Base-by-base conservation (phyloP, 495 filamentous ascomycete genomes). In the Pseudotulostoma volvatum region DNA sequence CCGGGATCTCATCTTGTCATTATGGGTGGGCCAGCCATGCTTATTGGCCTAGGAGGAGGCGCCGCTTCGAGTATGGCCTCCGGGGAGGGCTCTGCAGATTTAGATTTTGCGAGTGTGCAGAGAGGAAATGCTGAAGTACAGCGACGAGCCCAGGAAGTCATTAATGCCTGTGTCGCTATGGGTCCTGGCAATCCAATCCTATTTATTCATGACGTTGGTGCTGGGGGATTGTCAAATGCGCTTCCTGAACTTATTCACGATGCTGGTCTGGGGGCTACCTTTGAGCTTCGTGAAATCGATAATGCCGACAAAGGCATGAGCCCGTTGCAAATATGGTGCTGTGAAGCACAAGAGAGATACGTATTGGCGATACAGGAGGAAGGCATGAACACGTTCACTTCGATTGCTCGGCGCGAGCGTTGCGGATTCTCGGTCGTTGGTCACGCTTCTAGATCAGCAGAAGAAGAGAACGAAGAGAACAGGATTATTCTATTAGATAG, bases 191-290 rank as follows among this genome's bases (percentile, higher is more conserved):
- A 81, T 51, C 90, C 90, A 0, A 96, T 97, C 40, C 76, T 79
- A 39, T 86, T 93, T 60, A 95, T 97, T 51, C 90, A 97, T 53
- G 90, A 96, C 49, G 88, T 97, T 34, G 90, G 90, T 38, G 92
- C 90, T 21, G 90, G 90, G 50, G 90, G 90, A 34, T 60, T 96
- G 20, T 93, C 84, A 0, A 97, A 96, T 54, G 92, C 87, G 16
- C 66, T 97, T 15, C 82, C 84, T 3, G 90, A 95, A 52, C 64
- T 97, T 14, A 86, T 93, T 21, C 80, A 90, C 43, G 90, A 97
- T 53, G 83, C 86, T 18, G 81, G 82, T 0, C 73, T 82, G 38
- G 90, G 90, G 20, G 90, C 83, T 15, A 75, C 69, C 1, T 93
- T 97, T 46, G 90, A 96, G 55, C 73, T 97, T 1, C 74, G 92